Base-by-base conservation (phyloP, 371 early-diverging fungal genomes). In the Apophysomyces trapeziformis region DNA sequence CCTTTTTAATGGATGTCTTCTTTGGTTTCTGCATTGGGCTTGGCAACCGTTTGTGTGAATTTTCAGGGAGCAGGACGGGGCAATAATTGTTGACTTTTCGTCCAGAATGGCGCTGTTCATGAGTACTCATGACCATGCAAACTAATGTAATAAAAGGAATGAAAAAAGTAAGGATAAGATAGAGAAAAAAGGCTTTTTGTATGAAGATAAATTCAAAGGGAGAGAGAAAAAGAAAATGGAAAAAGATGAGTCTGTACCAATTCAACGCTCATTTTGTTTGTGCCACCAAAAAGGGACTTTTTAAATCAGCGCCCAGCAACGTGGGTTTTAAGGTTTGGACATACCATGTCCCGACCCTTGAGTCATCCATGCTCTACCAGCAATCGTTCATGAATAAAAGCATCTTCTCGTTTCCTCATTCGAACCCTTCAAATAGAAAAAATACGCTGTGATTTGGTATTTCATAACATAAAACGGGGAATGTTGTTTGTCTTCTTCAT, bases 181-280 rank as follows among this genome's bases (percentile, higher is more conserved):
- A 47, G 9, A 50, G 54, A 50, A 50, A 50, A 50, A 21, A 50
- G 32, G 21, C 2, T 2, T 26, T 26, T 26, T 26, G 54, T 16
- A 18, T 7, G 11, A 9, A 50, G 41, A 13, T 41, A n/a, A 50
- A 21, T 26, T 9, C 54, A 21, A 9, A 18, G 54, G 9, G 54
- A 16, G 21, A 9, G 21, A 26, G 54, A 21, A 50, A 50, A 21
- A 50, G 21, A 21, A 21, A 50, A 50, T 9, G 47, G 54, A 50
- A 21, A 21, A n/a, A 26, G 21, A n/a, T 5, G 18, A 18, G 54
- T 50, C 54, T 50, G 54, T 21, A 50, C 8, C 21, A 50, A 50
- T 50, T 50, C 54, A 50, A 21, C 54, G 54, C 54, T 50, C 54
- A 50, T 50, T 41, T 50, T 50, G 54, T 21, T 50, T 50, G 54